A percentile compares a stretch with the other conserved stretches of the same genome.
Conservation (phyloP, 345 rosid species). For the Acer negundo region DNA sequence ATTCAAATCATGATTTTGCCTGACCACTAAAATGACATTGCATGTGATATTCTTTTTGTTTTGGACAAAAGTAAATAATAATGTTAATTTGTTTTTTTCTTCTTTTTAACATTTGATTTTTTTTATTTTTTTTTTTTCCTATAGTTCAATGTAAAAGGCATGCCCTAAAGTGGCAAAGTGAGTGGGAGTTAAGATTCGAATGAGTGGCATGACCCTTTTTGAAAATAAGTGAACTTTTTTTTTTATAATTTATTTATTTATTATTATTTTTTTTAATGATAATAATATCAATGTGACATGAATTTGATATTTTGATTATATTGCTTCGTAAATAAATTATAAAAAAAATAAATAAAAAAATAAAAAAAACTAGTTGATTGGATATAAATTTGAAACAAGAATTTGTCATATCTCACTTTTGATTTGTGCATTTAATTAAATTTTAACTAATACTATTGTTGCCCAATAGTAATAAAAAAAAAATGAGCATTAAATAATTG, state of each 20-base stretch:
- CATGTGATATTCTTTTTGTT: not conserved
- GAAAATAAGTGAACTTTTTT: not conserved
- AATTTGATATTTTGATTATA: not conserved
- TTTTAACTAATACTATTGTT: no score
- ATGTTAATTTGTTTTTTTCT: not conserved
- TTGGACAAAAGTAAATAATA: not conserved
- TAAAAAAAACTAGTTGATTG: no score
- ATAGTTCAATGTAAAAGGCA: not conserved
- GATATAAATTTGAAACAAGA: not conserved
- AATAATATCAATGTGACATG: not conserved
- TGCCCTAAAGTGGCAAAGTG: not conserved
- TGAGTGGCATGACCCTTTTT: slow-evolving; percentile 1
- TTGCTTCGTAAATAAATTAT: not conserved
- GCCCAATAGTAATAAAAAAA: no score
- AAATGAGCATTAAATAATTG: no score
- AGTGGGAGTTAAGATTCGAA: not conserved
- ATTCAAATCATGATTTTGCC: not conserved
- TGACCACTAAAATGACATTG: slow-evolving; percentile 7
- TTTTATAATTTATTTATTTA: no score
- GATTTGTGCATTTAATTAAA: no score
- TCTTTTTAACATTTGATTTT: not conserved
- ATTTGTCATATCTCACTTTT: no score
- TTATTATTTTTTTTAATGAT: no score
- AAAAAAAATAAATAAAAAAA: no score
- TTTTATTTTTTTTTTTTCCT: not conserved